Base-by-base conservation (phyloP, 345 rosid genomes). In the Populus tremula region DNA sequence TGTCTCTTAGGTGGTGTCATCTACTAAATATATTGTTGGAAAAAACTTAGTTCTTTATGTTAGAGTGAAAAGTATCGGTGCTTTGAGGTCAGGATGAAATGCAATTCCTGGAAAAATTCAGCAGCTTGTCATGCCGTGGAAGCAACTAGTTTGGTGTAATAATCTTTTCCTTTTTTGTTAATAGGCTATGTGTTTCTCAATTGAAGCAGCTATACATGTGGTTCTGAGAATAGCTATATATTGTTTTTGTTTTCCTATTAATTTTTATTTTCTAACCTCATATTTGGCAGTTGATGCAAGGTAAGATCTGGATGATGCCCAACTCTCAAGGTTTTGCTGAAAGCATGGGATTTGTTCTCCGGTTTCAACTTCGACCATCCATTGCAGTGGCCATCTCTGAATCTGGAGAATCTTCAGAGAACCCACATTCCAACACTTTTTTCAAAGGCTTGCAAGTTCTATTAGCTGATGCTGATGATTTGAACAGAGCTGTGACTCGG, bases 271-370 rank as follows among this genome's bases (percentile, higher is more conserved):
- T 54, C 35, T 36, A 13, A 63, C 72, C 3, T 74, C 3, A 4
- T 67, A 38, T 59, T 80, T 79, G 70, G 79, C 82, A 96, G 98
- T 63, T 90, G 84, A 96, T 96, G 97, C 97, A 90, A 43, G 99
- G 99, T 71, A 88, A 87, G 79, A 89, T 96, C 78, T 93, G 93
- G 86, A 88, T 87, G 53, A 82, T 87, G 33, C 92, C 90, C 27
- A 87, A 87, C 74, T 71, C 83, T 59, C 87, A 81, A 14, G 92
- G 97, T 65, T 82, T 86, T 65, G 86, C 90, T 17, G 90, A 90
- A 81, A 84, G 93, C 84, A 91, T 91, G 91, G 90, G 91, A 4
- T 86, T 96, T 67, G 86, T 89, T 81, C 93, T 96, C 36, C 82
- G 90, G 71, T 91, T 96, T 80, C 90, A 87, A 75, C 80, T 85